Percentiles rank a stretch among this genome's conserved stretches.
These are phyloP conservation scores for Ophiostoma montium DNA, from an alignment of 2,329 filamentous ascomycete species.

Conservation along the genomic window DNA sequence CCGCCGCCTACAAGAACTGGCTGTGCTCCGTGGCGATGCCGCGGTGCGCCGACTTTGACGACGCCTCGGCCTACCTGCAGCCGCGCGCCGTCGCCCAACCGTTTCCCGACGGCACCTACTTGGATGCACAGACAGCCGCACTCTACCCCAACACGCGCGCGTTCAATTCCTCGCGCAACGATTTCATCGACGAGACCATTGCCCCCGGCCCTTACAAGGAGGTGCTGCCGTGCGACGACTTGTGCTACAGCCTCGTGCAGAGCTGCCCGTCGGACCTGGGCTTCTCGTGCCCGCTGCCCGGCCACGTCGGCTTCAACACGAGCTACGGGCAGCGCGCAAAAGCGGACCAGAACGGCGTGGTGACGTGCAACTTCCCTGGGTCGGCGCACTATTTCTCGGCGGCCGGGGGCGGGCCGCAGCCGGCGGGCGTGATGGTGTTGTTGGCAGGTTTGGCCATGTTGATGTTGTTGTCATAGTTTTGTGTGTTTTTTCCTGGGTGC, in stretches of 20 bases:
- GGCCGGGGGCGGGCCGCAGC: constrained; percentile 7
- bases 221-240: constrained; percentile 70
- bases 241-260: constrained; percentile 77
- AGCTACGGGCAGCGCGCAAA: constrained; percentile 28
- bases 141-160: constrained; percentile 21
- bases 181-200: constrained; percentile 56
- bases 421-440: constrained; percentile 2
- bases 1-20: constrained; percentile 77
- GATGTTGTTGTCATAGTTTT: neutral
- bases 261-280: constrained; percentile 65
- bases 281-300: constrained; percentile 56
- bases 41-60: constrained; percentile 68
- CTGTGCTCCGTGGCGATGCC: constrained; percentile 88
- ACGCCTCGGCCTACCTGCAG: constrained; percentile 39
- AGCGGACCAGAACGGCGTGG: constrained; percentile 12
- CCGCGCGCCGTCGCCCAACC: constrained; percentile 56
- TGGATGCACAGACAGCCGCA: constrained; percentile 21
- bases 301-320: constrained; percentile 26
- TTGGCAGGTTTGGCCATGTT: neutral
- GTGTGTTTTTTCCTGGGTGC: neutral
- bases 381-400: constrained; percentile 36
- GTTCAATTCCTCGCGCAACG: constrained; percentile 50
- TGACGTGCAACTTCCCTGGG: constrained; percentile 48
- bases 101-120: constrained; percentile 50
- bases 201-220: constrained; percentile 87